A percentile compares a stretch with the other conserved stretches of the same genome.
These are phyloP conservation scores for Hordeum marinum DNA, from an alignment of 176 grass and related monocot genomes.

Conservation along the genomic window DNA sequence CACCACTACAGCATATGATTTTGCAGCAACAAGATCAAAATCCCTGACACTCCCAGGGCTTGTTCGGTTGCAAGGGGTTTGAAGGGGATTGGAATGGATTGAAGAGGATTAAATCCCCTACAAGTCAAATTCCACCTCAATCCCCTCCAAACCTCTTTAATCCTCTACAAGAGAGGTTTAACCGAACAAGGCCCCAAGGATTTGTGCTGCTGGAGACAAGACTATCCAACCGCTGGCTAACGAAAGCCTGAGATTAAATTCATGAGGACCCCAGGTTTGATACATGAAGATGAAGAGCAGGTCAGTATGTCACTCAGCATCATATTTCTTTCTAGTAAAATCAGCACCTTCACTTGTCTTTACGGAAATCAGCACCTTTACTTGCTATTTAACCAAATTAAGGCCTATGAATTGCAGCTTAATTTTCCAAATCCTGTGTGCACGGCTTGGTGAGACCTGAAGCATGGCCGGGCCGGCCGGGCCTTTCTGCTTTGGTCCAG, in stretches of 20 bases:
- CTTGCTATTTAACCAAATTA: neutral
- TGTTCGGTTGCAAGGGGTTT: too few species aligned
- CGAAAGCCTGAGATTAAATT: neutral
- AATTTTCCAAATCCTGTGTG: neutral
- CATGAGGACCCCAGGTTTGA: neutral
- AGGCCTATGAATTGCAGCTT: too few species aligned
- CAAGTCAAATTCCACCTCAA: too few species aligned
- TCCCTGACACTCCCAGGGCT: too few species aligned
- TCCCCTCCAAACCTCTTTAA: too few species aligned
- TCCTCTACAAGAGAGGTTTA: too few species aligned
- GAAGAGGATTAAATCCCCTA: too few species aligned
- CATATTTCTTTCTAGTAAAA: too few species aligned
- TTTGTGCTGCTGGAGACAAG: neutral
- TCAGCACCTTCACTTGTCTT: neutral
- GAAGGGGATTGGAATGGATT: too few species aligned
- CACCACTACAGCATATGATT: neutral
- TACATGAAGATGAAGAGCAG: neutral
- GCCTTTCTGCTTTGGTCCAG: constrained; percentile 15
- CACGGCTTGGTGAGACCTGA: neutral
- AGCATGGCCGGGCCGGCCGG: neutral
- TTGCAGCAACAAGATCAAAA: too few species aligned
- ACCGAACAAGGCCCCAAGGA: neutral
- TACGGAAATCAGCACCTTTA: neutral
- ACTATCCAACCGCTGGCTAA: neutral
- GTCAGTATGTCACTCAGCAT: neutral